A percentile compares a stretch with the other conserved stretches of the same genome.
These are phyloP conservation scores for Phytophthora agathidicida DNA, from an alignment of 352 stramenopile genomes.

Conservation along the genomic window DNA sequence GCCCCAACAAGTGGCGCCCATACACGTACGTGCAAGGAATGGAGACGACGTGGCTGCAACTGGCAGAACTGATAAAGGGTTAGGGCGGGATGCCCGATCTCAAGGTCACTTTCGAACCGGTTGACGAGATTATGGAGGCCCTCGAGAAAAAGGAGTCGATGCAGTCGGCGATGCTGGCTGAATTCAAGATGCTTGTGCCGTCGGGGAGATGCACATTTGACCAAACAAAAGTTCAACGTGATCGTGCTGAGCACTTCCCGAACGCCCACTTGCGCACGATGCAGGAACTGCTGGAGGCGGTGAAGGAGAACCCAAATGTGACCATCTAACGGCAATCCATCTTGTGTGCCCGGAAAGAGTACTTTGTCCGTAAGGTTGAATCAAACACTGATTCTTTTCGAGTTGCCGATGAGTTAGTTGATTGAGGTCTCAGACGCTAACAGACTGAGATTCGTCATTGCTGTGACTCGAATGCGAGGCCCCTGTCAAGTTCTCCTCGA, in stretches of 20 bases:
- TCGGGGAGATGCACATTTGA: slow-evolving; percentile 21
- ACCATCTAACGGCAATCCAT: slow-evolving; percentile 18
- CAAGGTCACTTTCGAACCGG: slow-evolving; percentile 22
- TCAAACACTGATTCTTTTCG: too few relatives aligned
- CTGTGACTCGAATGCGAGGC: background rate
- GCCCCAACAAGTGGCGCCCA: slow-evolving; percentile 30
- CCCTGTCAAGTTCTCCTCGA: slow-evolving; percentile 9
- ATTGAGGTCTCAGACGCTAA: too few relatives aligned
- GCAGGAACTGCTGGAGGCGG: slow-evolving; percentile 26
- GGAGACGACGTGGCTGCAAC: slow-evolving; percentile 40
- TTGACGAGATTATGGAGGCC: slow-evolving; percentile 23
- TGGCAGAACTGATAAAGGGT: slow-evolving; percentile 32
- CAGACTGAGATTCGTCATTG: background rate
- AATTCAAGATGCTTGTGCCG: slow-evolving; percentile 31
- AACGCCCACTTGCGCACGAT: slow-evolving; percentile 35
- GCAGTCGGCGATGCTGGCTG: background rate
- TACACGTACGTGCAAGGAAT: slow-evolving; percentile 42
- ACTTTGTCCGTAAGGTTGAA: too few relatives aligned
- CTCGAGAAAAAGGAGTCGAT: slow-evolving; percentile 13
- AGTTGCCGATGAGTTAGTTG: too few relatives aligned
- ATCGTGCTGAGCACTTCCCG: slow-evolving; percentile 35
- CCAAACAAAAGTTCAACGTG: slow-evolving; percentile 32
- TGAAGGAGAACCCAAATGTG: slow-evolving; percentile 24
- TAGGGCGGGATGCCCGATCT: slow-evolving; percentile 24
- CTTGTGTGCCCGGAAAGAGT: too few relatives aligned